Conservation (phyloP, 805 yeast species). For the Schwanniomyces pseudopolymorphus region DNA sequence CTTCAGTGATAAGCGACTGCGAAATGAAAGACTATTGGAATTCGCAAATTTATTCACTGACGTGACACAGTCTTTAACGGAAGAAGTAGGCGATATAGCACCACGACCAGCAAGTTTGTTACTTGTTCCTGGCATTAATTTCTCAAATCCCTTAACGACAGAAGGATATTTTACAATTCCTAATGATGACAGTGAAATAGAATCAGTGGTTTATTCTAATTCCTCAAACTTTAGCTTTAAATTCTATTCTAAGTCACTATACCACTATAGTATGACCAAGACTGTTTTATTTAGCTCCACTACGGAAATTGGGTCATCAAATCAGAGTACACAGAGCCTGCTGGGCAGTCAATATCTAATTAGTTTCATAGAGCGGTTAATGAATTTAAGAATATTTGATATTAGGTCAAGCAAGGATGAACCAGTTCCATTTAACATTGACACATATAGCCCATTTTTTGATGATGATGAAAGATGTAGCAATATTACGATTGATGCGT, state of each 20-base stretch:
- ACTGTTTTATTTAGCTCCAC: neutral
- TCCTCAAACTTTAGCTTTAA: constrained; percentile 16
- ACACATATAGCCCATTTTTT: neutral
- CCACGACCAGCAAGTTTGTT: constrained; percentile 16
- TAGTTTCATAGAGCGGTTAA: constrained; percentile 8
- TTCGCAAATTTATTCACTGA: neutral
- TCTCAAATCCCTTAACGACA: constrained; percentile 3
- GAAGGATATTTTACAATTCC: constrained; percentile 11
- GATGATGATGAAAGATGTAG: neutral
- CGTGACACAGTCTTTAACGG: neutral
- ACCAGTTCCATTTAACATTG: neutral
- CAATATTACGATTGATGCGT: neutral
- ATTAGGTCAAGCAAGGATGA: constrained; percentile 6
- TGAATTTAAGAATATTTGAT: constrained; percentile 10
- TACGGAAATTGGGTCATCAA: neutral
- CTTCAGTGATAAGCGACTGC: constrained; percentile 15
- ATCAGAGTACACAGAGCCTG: constrained; percentile 5
- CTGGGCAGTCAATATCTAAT: constrained; percentile 7
- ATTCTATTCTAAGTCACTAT: constrained; percentile 16
- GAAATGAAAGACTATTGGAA: constrained; percentile 5
- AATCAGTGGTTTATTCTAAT: constrained; percentile 11
- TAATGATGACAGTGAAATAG: neutral
- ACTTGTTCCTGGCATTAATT: constrained; percentile 9
- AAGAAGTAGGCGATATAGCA: constrained; percentile 6
- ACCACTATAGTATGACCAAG: constrained; percentile 9